phyloP scores from a whole-genome alignment of 805 yeast species.

The Yueomyces sp. region DNA sequence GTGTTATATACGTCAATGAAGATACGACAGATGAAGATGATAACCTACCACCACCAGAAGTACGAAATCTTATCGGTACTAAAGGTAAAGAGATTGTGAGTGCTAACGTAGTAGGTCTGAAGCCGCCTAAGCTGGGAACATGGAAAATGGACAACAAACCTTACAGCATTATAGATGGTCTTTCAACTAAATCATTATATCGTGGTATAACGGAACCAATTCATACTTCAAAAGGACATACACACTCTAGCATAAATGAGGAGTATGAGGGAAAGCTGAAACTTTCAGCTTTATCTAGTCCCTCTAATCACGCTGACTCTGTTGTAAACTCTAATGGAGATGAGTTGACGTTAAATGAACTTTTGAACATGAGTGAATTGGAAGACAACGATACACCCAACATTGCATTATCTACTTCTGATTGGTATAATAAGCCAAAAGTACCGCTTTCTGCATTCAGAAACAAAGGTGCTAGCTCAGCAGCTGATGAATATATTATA shows the following conservation, averaged over 20 bases:
- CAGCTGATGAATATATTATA: slow-evolving; percentile 21
- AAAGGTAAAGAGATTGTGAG: slow-evolving; percentile 89
- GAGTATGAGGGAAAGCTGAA: slow-evolving; percentile 5
- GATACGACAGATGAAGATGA: slow-evolving; percentile 92
- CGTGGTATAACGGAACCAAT: slow-evolving; percentile 20
- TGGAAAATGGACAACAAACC: slow-evolving; percentile 82
- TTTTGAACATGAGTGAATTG: slow-evolving; percentile 76
- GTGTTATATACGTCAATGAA: slow-evolving; percentile 42
- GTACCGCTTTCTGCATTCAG: slow-evolving; percentile 87
- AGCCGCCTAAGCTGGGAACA: slow-evolving; percentile 88
- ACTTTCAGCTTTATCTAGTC: slow-evolving; percentile 14
- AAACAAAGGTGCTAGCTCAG: slow-evolving; percentile 45
- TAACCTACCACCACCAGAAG: slow-evolving; percentile 55
- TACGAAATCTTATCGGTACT: slow-evolving; percentile 50
- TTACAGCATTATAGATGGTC: slow-evolving; percentile 88
- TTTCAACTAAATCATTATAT: slow-evolving; percentile 63
- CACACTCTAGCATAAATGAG: neutral
- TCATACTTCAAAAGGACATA: neutral
- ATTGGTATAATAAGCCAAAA: slow-evolving; percentile 30
- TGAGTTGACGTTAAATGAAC: slow-evolving; percentile 55
- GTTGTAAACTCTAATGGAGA: slow-evolving; percentile 16
- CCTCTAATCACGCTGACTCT: slow-evolving; percentile 2
- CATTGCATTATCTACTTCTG: slow-evolving; percentile 23
- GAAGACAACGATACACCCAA: slow-evolving; percentile 53
- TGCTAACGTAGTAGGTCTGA: slow-evolving; percentile 66